These are phyloP conservation scores for Lactarius hatsudake DNA, from an alignment of 768 basidiomycete species.

Conservation along the genomic window DNA sequence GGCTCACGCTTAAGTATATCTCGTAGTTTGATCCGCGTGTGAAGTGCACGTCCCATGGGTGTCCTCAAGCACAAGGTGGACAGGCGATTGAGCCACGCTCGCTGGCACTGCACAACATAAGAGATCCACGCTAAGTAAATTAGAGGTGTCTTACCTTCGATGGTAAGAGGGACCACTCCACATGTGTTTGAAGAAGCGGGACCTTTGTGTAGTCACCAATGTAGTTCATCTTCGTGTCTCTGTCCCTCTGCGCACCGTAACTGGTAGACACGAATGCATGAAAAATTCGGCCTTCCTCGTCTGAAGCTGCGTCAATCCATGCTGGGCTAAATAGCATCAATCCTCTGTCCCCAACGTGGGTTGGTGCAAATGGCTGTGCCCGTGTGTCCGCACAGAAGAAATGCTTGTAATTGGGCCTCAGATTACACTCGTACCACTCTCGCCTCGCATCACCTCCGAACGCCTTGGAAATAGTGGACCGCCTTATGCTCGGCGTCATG, in stretches of 20 bases:
- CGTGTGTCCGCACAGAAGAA: not conserved
- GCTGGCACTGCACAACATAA: not conserved
- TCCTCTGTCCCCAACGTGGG: not conserved
- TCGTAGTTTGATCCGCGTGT: conserved; percentile 4
- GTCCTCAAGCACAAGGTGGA: accelerated
- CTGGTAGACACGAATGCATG: not conserved
- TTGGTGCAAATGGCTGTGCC: not conserved
- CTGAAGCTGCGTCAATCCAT: not conserved
- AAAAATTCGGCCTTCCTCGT: not conserved
- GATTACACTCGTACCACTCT: not conserved
- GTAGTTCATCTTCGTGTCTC: not conserved
- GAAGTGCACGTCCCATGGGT: not conserved
- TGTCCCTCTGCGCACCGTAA: too few relatives aligned
- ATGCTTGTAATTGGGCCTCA: not conserved
- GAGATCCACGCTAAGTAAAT: not conserved
- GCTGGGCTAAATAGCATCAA: not conserved
- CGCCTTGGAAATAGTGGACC: accelerated
- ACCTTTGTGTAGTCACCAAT: not conserved
- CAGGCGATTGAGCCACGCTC: not conserved
- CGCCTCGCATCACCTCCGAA: not conserved
- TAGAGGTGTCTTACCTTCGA: not conserved
- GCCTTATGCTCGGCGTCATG: not conserved
- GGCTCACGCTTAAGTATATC: conserved; percentile 4
- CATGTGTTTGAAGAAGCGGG: not conserved
- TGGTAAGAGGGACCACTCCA: not conserved